phyloP scores from a whole-genome alignment of 176 grass and related monocot species.

The Raddia guianensis region DNA sequence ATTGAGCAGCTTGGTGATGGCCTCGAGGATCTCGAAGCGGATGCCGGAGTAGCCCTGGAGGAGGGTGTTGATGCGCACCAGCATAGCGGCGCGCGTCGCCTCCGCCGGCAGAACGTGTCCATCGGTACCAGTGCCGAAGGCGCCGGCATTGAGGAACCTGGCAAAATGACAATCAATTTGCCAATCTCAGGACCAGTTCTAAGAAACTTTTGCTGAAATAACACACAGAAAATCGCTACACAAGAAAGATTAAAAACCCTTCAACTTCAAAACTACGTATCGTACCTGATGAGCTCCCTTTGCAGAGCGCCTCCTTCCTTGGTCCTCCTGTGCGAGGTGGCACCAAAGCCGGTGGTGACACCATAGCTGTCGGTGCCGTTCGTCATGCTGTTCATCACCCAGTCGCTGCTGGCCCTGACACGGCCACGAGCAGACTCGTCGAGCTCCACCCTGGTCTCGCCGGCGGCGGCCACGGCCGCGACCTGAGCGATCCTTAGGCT shows the following conservation, averaged over 20 bases:
- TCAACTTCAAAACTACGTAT: too few species aligned
- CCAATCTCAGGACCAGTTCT: too few species aligned
- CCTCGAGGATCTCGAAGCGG: constrained; percentile 90
- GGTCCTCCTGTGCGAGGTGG: constrained; percentile 84
- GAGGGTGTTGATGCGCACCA: constrained; percentile 87
- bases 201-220: too few species aligned
- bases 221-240: too few species aligned
- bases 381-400: constrained; percentile 84
- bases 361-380: constrained; percentile 97
- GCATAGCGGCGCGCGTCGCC: constrained; percentile 70
- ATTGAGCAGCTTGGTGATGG: constrained; percentile 77
- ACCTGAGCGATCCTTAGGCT: constrained; percentile 77
- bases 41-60: constrained; percentile 88
- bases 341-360: constrained; percentile 92
- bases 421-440: constrained; percentile 64
- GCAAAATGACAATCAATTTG: background rate
- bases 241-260: too few species aligned
- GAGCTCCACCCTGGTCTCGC: constrained; percentile 69
- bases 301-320: constrained; percentile 91
- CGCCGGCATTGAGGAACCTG: constrained; percentile 76
- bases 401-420: constrained; percentile 83
- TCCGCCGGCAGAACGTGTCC: constrained; percentile 65
- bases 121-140: constrained; percentile 66
- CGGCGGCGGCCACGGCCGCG: constrained; percentile 65
- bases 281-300: constrained; percentile 79